Conservation (phyloP, 495 filamentous ascomycete genomes). For the Lasiosphaeria ovina region DNA sequence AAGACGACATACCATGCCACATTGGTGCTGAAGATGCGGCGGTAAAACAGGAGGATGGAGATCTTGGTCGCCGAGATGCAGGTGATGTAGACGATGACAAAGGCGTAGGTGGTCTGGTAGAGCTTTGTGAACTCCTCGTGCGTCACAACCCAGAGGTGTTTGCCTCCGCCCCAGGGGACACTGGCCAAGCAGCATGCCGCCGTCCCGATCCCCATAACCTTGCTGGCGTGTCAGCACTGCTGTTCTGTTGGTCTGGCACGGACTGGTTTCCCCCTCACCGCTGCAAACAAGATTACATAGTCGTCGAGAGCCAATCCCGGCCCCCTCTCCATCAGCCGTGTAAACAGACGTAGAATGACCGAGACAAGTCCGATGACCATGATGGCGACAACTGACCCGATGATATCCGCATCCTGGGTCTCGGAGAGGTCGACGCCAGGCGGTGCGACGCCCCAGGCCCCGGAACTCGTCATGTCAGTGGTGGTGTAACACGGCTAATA, state of each 20-base stretch:
- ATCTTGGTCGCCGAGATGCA: slow-evolving; percentile 26
- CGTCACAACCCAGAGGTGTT: slow-evolving; percentile 22
- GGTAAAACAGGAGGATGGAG: slow-evolving; percentile 25
- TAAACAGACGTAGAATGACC: slow-evolving; percentile 16
- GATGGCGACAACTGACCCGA: slow-evolving; percentile 21
- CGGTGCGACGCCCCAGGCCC: slow-evolving; percentile 18
- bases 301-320: slow-evolving; percentile 22
- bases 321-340: slow-evolving; percentile 15
- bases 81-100: slow-evolving; percentile 29
- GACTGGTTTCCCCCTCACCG: slow-evolving; percentile 6
- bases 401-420: slow-evolving; percentile 18
- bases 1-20: slow-evolving; percentile 21
- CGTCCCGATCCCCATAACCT: slow-evolving; percentile 21
- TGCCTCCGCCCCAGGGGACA: slow-evolving; percentile 22
- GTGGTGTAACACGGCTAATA: too few species aligned
- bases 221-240: background rate
- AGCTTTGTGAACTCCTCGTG: slow-evolving; percentile 21
- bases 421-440: slow-evolving; percentile 20
- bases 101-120: slow-evolving; percentile 25
- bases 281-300: slow-evolving; percentile 21
- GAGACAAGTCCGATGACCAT: slow-evolving; percentile 20
- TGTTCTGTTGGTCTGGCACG: background rate
- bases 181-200: slow-evolving; percentile 22
- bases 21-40: slow-evolving; percentile 21
- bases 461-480: slow-evolving; percentile 18